These are phyloP conservation scores for Plasmodium cynomolgi DNA, from an alignment of 169 alveolate species.

Conservation along the genomic window DNA sequence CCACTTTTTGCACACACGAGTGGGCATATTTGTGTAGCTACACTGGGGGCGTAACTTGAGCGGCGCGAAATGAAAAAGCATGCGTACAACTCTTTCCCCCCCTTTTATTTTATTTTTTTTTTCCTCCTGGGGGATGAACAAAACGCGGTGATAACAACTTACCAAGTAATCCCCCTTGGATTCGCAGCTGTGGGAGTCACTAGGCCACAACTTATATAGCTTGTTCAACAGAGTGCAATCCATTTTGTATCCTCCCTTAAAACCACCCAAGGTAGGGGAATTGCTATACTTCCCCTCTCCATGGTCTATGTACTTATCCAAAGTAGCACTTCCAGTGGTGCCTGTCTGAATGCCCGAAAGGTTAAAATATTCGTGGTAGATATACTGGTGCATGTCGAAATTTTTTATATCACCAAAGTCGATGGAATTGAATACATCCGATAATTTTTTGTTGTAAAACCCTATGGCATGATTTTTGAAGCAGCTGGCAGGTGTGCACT, in stretches of 20 bases:
- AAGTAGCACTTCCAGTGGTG: neutral
- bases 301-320: constrained; percentile 13
- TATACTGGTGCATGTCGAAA: constrained; percentile 62
- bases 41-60: neutral
- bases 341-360: neutral
- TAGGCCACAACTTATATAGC: constrained; percentile 32
- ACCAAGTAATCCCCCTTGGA: constrained; percentile 46
- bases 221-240: constrained; percentile 28
- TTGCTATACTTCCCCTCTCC: neutral
- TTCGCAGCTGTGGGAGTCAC: neutral
- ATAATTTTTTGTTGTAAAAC: constrained; percentile 66
- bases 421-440: constrained; percentile 17
- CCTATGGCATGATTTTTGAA: constrained; percentile 53
- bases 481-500: constrained; percentile 41
- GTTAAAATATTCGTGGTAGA: constrained; percentile 46
- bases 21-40: neutral
- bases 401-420: constrained; percentile 45
- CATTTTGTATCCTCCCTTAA: constrained; percentile 48
- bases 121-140: neutral
- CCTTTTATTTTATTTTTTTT: neutral
- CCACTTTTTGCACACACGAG: neutral
- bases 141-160: neutral
- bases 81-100: neutral
- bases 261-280: constrained; percentile 15
- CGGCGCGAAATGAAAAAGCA: neutral